Base-by-base conservation (phyloP, 2,329 filamentous ascomycete genomes). In the Colletotrichum paranaense region DNA sequence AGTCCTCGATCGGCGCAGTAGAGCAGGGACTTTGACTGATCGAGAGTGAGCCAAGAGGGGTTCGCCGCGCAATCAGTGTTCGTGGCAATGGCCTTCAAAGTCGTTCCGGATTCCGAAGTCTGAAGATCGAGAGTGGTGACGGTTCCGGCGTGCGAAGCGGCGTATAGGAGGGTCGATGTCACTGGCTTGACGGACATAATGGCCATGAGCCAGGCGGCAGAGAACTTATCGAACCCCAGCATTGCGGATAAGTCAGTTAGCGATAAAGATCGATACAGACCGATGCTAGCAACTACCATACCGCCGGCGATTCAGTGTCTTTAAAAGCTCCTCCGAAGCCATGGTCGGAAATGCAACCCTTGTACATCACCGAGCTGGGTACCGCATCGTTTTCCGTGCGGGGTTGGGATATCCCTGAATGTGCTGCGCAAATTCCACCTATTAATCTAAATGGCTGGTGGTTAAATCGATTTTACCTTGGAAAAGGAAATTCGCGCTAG, bases 141-240 rank as follows among this genome's bases (percentile, higher is more conserved):
- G 30, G 81, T 83, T 70, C 86, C 86, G 67, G 82, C 81, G 79
- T 88, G 88, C 6, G 86, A 87, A 1, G 86, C 80, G 57, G 85
- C 86, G 77, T 86, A 88, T 71, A 88, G 82, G 57, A 86, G 79
- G 68, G 79, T 80, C 67, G 82, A 81, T 55, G 80, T 80, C 49
- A 82, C 79, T 22, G 64, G 57, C 58, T 67, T 26, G 70, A 79
- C 79, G 55, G 78, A 55, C 56, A 62, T 62, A n/a, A 16, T 49
- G n/a, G 68, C 68, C 46, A 72, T 5, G 14, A 68, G 32, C 55
- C 68, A 71, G 19, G 62, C 46, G 26, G 62, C 38, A n/a, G 62
- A 24, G 42, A 72, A 22, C 32, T 62, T 68, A n/a, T 32, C 55
- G 59, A 53, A 49, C n/a, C 42, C 38, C 35, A 68, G n/a, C 68